phyloP scores from a whole-genome alignment of 2,329 filamentous ascomycete species.

The Metarhizium humberi region DNA sequence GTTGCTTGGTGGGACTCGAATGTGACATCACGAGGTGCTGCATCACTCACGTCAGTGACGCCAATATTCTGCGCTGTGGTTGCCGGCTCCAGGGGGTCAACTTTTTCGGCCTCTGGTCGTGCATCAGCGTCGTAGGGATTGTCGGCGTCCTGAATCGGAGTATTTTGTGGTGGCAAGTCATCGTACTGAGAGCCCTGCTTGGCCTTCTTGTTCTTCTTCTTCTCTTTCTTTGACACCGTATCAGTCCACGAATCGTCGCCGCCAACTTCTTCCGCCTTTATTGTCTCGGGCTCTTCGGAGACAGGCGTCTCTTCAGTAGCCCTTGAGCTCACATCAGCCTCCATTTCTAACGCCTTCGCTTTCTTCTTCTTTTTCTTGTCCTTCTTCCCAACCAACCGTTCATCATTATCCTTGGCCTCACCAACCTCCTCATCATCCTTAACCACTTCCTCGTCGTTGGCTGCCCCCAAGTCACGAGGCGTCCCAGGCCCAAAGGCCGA shows the following conservation, averaged over 20 bases:
- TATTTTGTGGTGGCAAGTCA: slow-evolving; percentile 3
- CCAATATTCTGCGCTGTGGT: slow-evolving; percentile 6
- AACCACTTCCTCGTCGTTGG: slow-evolving; percentile 1
- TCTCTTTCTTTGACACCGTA: slow-evolving; percentile 17
- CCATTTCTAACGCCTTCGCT: slow-evolving; percentile 8
- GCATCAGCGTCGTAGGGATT: slow-evolving; percentile 5
- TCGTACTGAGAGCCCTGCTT: slow-evolving; percentile 4
- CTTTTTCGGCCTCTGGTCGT: slow-evolving; percentile 9
- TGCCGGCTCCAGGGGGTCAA: slow-evolving; percentile 6
- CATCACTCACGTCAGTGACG: slow-evolving; percentile 3
- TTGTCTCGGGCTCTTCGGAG: slow-evolving; percentile 7
- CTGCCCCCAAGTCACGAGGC: neutral
- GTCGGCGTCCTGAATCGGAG: slow-evolving; percentile 4
- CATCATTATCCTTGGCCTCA: slow-evolving; percentile 4
- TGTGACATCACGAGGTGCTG: slow-evolving; percentile 5
- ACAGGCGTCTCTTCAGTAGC: slow-evolving; percentile 4
- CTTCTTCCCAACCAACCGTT: slow-evolving; percentile 9
- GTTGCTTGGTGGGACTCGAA: neutral
- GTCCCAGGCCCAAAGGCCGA: neutral
- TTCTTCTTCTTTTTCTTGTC: slow-evolving; percentile 24
- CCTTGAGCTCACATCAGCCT: slow-evolving; percentile 8
- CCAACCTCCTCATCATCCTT: slow-evolving; percentile 1
- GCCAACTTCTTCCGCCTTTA: slow-evolving; percentile 2
- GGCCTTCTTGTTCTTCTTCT: slow-evolving; percentile 16
- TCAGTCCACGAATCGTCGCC: slow-evolving; percentile 4